Percentiles rank a stretch among this genome's conserved stretches.
These are phyloP conservation scores for Euphorbia tirucalli DNA, from an alignment of 345 rosid genomes.

Conservation along the genomic window DNA sequence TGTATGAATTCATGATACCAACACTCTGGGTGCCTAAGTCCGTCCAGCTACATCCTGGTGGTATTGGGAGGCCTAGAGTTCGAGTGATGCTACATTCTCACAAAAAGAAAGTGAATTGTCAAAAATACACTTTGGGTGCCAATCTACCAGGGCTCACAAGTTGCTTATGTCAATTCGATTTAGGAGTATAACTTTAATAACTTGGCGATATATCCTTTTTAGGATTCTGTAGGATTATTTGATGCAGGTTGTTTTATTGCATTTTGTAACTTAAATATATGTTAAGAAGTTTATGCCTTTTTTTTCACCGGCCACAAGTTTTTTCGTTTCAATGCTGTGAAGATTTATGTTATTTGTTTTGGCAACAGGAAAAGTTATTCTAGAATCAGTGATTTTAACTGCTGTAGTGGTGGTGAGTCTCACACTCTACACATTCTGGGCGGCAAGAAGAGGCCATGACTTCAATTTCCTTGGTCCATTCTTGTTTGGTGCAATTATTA, in stretches of 20 bases:
- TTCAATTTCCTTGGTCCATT: slow-evolving; percentile 91
- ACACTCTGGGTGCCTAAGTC: too few relatives aligned
- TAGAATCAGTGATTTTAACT: slow-evolving; percentile 76
- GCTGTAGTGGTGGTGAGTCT: slow-evolving; percentile 70
- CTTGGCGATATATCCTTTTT: too few relatives aligned
- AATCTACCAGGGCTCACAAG: neutral
- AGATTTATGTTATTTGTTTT: neutral
- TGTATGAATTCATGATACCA: neutral
- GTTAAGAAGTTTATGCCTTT: neutral
- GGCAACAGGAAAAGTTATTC: slow-evolving; percentile 68
- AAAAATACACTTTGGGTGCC: too few relatives aligned
- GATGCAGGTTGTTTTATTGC: neutral
- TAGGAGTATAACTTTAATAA: too few relatives aligned
- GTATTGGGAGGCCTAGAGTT: too few relatives aligned
- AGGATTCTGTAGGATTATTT: neutral
- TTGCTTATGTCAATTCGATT: too few relatives aligned
- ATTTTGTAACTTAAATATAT: neutral
- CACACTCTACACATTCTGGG: slow-evolving; percentile 93
- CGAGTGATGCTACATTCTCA: too few relatives aligned
- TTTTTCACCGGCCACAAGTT: neutral
- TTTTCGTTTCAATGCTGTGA: neutral
- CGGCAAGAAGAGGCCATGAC: slow-evolving; percentile 81
- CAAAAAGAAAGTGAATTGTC: too few relatives aligned
- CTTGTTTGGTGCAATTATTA: slow-evolving; percentile 69
- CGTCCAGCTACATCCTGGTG: too few relatives aligned